Percentiles rank a stretch among this genome's conserved stretches.
Conservation (phyloP, 1,284 basidiomycete species). For the Ganoderma multipileum region DNA sequence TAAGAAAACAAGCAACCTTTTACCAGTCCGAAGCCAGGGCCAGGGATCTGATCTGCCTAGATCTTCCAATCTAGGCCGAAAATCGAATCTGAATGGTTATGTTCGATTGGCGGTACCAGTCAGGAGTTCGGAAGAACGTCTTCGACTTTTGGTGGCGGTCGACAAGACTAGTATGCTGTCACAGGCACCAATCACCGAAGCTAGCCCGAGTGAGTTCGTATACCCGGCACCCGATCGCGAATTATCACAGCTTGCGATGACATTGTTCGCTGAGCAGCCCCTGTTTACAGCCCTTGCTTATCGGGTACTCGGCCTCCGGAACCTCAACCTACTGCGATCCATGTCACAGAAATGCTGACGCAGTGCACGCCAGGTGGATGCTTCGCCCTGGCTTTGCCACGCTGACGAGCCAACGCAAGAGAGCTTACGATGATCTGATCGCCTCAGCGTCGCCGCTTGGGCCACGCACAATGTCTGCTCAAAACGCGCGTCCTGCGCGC, state of each 20-base stretch:
- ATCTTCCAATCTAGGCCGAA: neutral
- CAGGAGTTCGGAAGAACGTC: neutral
- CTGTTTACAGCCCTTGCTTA: neutral
- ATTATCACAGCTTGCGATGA: neutral
- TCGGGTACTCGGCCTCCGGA: neutral
- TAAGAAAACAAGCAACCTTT: neutral
- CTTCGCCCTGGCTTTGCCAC: no score
- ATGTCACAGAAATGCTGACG: slow-evolving; percentile 4
- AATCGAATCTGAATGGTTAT: neutral
- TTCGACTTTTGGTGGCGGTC: neutral
- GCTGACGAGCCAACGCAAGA: neutral
- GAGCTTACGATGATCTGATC: slow-evolving; percentile 15
- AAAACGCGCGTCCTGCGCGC: neutral
- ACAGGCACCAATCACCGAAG: neutral
- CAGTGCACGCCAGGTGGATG: neutral
- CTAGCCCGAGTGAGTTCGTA: neutral
- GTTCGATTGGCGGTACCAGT: neutral
- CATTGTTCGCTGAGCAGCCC: neutral
- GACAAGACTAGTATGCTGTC: neutral
- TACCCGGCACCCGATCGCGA: neutral
- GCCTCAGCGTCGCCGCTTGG: slow-evolving; percentile 9
- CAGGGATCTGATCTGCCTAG: neutral
- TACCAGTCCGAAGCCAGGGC: neutral
- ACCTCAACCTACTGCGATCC: neutral
- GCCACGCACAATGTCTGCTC: neutral